Percentiles rank a stretch among this genome's conserved stretches.
Evolutionary conservation across 768 basidiomycete species (phyloP).

Genomic region (Boletus reticulatus): DNA sequence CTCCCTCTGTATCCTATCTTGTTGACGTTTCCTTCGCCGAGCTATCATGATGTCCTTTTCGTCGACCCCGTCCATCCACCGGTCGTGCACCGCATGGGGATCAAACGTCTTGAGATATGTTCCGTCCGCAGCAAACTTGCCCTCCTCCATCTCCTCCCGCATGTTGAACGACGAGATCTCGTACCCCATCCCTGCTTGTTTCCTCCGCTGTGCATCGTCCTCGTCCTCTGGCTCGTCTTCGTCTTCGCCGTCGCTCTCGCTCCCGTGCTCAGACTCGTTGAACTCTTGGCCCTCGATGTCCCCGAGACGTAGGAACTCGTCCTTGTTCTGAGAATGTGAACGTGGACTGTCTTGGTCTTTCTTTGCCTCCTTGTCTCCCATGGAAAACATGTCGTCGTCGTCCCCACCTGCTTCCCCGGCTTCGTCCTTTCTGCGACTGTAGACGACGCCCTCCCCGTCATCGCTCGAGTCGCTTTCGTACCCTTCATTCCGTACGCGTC

Average conservation of each 20-base stretch:
- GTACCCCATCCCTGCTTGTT: constrained; percentile 89
- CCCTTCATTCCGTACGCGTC: constrained; percentile 78
- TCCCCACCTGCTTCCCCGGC: constrained; percentile 59
- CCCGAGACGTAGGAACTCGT: constrained; percentile 78
- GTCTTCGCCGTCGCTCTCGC: constrained; percentile 40
- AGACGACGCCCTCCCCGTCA: constrained; percentile 91
- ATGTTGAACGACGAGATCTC: constrained; percentile 97
- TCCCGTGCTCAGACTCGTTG: constrained; percentile 33
- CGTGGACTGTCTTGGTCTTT: constrained; percentile 37
- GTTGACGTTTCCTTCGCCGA: constrained; percentile 66
- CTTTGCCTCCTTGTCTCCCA: constrained; percentile 57
- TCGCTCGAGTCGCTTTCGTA: constrained; percentile 95
- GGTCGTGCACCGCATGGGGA: constrained; percentile 88
- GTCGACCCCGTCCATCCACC: constrained; percentile 91
- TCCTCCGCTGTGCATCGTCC: constrained; percentile 70
- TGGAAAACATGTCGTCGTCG: constrained; percentile 80
- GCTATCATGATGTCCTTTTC: constrained; percentile 86
- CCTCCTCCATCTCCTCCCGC: constrained; percentile 98
- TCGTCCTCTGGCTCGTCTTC: constrained; percentile 58
- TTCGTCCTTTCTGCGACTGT: constrained; percentile 61
- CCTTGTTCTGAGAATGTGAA: constrained; percentile 53
- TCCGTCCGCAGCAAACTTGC: constrained; percentile 94
- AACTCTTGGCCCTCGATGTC: constrained; percentile 99
- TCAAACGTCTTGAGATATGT: constrained; percentile 84
- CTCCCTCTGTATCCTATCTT: constrained; percentile 70